These are phyloP conservation scores for Pseudonitzschia pungens DNA, from an alignment of 108 stramenopile genomes.

Conservation along the genomic window DNA sequence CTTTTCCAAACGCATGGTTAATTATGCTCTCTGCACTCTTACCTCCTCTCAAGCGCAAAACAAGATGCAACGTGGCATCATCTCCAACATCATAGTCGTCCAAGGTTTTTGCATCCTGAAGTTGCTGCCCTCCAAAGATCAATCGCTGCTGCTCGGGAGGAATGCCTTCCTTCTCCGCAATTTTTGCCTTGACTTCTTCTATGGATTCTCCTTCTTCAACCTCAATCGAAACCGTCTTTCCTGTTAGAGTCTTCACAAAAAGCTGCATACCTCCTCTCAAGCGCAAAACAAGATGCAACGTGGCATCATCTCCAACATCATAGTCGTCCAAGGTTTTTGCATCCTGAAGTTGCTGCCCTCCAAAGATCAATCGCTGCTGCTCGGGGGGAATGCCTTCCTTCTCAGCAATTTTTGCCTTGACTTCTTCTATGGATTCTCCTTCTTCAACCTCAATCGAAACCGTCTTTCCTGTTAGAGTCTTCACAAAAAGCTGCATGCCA, in stretches of 20 bases:
- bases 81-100: constrained; percentile 94
- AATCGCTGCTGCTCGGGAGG: constrained; percentile 92
- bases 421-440: constrained; percentile 96
- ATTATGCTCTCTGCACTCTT: constrained; percentile 22
- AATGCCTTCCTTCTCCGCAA: constrained; percentile 95
- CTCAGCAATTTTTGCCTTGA: constrained; percentile 96
- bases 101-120: constrained; percentile 89
- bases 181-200: constrained; percentile 97
- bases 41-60: constrained; percentile 87
- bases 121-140: constrained; percentile 95
- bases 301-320: constrained; percentile 93
- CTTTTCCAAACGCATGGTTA: constrained; percentile 43
- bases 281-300: constrained; percentile 91
- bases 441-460: constrained; percentile 96
- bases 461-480: constrained; percentile 94
- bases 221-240: constrained; percentile 93
- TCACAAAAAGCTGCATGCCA: constrained; percentile 96
- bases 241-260: constrained; percentile 90
- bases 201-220: constrained; percentile 97
- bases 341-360: constrained; percentile 97
- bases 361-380: constrained; percentile 95
- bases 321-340: constrained; percentile 94
- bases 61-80: constrained; percentile 88
- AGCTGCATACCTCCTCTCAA: constrained; percentile 88
- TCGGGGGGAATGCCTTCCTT: constrained; percentile 97